Base-by-base conservation (phyloP, 1,284 basidiomycete genomes). In the Peniophora sp. region DNA sequence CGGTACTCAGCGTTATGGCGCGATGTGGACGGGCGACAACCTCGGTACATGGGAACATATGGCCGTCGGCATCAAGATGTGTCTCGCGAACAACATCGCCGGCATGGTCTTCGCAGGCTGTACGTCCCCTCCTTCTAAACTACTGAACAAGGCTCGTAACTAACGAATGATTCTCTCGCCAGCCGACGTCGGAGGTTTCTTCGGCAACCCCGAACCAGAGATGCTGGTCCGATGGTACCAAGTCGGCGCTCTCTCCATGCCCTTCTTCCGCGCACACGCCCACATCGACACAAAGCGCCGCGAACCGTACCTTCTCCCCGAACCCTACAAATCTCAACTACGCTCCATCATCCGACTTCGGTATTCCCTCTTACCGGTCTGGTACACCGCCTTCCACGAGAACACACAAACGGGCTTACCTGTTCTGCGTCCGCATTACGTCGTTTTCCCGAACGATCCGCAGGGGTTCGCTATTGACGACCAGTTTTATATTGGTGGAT, bases 1-100 rank as follows among this genome's bases (percentile, higher is more conserved):
- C 2, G 97, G 97, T 3, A 93, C 93, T 20, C 97, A 99, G 66
- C 85, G 93, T 39, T 95, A 89, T 61, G 93, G 95, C 41, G 95
- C 97, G 1, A 92, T 97, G 77, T 99, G 97, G 96, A 99, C 95
- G 2, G 97, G 97, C 14, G 97, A 99, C 69, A 99, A 99, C 66
- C 73, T 97, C 41, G 93, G 96, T 27, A 93, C 90, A 0, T 99
- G 97, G 97, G 92, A 95, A 54, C 97, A 99, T 63, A 92, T 99
- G 78, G 83, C 84, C 2, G 90, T 92, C 27, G 92, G 93, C 44
- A 79, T 97, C 52, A 91, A 96, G 62, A 98, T 99, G 89, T 85
- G 96, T 10, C 75, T 99, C 38, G 79, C 92, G 12, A 91, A 93
- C 66, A 84, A 85, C 51, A 84, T 99, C 47, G 92, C 84, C n/a